Evolutionary conservation across 345 rosid species (phyloP).

Genomic region (Zanthoxylum bungeanum): DNA sequence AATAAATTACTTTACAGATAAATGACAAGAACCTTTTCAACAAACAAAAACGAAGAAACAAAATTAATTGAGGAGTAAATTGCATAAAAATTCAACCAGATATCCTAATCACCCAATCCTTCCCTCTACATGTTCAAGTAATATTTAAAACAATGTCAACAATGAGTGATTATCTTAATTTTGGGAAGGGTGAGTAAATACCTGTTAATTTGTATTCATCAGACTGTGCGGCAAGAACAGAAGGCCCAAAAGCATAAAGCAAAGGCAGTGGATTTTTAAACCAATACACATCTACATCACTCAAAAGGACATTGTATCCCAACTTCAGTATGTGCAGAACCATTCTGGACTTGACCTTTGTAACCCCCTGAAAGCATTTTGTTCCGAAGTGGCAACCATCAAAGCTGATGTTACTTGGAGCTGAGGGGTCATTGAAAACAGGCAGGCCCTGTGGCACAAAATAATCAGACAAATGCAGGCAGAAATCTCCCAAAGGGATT

Average conservation of each 20-base stretch:
- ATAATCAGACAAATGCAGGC: constrained; percentile 11
- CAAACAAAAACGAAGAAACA: neutral
- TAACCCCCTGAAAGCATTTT: constrained; percentile 84
- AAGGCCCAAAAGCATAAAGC: constrained; percentile 65
- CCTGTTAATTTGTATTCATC: constrained; percentile 85
- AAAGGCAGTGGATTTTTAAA: constrained; percentile 69
- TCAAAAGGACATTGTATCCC: constrained; percentile 83
- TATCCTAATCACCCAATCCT: neutral
- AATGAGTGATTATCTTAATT: neutral
- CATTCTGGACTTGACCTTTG: constrained; percentile 87
- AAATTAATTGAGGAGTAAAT: neutral
- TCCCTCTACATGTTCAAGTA: neutral
- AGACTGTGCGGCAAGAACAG: constrained; percentile 75
- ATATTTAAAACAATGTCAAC: neutral
- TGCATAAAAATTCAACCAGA: neutral
- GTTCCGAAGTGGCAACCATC: constrained; percentile 94
- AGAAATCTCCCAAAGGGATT: neutral
- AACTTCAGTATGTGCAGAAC: constrained; percentile 77
- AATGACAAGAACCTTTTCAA: neutral
- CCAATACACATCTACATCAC: constrained; percentile 94
- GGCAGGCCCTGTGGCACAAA: constrained; percentile 64
- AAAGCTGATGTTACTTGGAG: constrained; percentile 74
- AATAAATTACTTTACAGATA: neutral
- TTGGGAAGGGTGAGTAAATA: constrained; percentile 17
- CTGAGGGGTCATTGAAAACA: constrained; percentile 72